A percentile compares a stretch with the other conserved stretches of the same genome.
Conservation (phyloP, 805 yeast genomes). For the Saccharomycopsis sp. region DNA sequence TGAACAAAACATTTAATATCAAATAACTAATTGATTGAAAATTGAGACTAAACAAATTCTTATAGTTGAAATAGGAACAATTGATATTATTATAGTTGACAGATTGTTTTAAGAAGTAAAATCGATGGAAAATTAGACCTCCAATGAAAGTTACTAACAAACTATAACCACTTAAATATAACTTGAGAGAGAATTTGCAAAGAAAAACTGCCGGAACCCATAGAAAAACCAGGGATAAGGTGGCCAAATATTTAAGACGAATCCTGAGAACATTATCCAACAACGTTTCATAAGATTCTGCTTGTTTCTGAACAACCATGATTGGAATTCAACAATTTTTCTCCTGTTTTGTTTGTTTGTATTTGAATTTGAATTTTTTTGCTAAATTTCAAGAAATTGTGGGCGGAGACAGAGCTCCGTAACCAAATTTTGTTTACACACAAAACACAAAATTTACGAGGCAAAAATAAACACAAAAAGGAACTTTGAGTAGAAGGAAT, state of each 20-base stretch:
- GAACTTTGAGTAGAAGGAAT: no score
- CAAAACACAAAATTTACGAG: no score
- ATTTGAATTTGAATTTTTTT: no score
- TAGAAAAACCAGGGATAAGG: slow-evolving; percentile 1
- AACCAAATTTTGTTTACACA: no score
- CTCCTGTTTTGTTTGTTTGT: no score
- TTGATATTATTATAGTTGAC: slow-evolving; percentile 6
- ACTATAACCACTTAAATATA: slow-evolving; percentile 1
- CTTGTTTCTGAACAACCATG: no score
- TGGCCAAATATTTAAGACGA: slow-evolving; percentile 11
- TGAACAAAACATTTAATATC: not conserved
- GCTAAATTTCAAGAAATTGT: no score
- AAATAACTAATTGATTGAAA: not conserved
- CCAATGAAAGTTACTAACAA: slow-evolving; percentile 2
- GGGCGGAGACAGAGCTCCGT: no score
- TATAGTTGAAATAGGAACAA: slow-evolving; percentile 1
- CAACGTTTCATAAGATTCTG: no score
- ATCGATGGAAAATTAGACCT: not conserved
- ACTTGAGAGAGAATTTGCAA: slow-evolving; percentile 2
- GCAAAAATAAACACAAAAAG: no score
- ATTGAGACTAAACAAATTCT: not conserved
- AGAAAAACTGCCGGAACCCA: slow-evolving; percentile 4
- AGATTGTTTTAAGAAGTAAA: slow-evolving; percentile 1
- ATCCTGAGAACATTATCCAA: slow-evolving; percentile 7
- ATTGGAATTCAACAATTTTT: no score